Evolutionary conservation across 257 asterid species (phyloP).

Genomic region (Fraxinus pennsylvanica): DNA sequence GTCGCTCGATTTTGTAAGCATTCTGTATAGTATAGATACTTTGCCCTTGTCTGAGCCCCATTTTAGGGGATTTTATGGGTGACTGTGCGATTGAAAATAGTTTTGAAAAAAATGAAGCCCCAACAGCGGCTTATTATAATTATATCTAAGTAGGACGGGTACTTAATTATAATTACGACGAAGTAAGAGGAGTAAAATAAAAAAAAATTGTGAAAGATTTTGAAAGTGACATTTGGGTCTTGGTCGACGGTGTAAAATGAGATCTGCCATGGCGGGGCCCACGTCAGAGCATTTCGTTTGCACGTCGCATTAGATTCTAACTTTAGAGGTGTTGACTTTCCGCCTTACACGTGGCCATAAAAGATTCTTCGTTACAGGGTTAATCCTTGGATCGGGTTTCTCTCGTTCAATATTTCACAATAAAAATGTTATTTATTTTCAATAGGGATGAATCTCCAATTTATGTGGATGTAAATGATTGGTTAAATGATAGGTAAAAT

Average conservation of each 20-base stretch:
- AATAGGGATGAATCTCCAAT: too few relatives aligned
- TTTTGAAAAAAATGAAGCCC: too few relatives aligned
- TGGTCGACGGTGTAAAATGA: not conserved
- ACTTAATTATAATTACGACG: not conserved
- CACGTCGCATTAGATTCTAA: constrained; percentile 35
- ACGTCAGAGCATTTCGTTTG: constrained; percentile 31
- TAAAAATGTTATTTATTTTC: too few relatives aligned
- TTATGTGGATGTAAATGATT: too few relatives aligned
- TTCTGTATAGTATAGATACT: too few relatives aligned
- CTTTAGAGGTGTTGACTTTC: constrained; percentile 26
- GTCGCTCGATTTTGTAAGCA: too few relatives aligned
- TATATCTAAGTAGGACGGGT: not conserved
- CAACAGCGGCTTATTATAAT: too few relatives aligned
- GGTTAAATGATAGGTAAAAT: too few relatives aligned
- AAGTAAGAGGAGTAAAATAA: not conserved
- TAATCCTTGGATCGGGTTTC: not conserved
- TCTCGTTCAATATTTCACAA: too few relatives aligned
- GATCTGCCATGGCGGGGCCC: constrained; percentile 19
- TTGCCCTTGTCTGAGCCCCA: too few relatives aligned
- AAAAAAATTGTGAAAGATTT: not conserved
- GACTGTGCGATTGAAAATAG: too few relatives aligned
- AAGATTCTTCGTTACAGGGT: not conserved
- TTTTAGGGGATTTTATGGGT: too few relatives aligned
- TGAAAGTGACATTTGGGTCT: not conserved
- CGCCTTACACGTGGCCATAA: constrained; percentile 31